Conservation (phyloP, 805 yeast genomes). For the Brettanomyces sp. region DNA sequence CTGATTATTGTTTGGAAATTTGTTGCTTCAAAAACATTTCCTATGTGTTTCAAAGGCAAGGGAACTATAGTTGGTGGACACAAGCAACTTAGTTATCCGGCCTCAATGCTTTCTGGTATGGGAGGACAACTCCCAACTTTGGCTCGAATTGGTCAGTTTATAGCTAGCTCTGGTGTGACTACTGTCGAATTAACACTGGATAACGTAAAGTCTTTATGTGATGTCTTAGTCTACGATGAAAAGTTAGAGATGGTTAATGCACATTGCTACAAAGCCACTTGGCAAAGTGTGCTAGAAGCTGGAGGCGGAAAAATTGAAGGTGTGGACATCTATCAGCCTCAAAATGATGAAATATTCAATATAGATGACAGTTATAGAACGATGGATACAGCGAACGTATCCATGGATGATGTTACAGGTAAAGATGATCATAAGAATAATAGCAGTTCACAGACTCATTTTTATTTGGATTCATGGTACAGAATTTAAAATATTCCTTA, state of each 20-base stretch:
- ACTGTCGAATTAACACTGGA: constrained; percentile 65
- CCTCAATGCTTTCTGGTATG: constrained; percentile 10
- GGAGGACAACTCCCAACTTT: constrained; percentile 53
- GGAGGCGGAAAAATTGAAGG: constrained; percentile 35
- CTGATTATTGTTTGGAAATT: constrained; percentile 81
- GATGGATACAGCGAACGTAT: constrained; percentile 11
- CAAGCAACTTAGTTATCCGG: constrained; percentile 21
- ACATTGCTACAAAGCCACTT: constrained; percentile 68
- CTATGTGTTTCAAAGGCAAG: constrained; percentile 50
- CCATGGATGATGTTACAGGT: constrained; percentile 11
- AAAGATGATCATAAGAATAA: constrained; percentile 4
- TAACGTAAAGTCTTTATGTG: constrained; percentile 77
- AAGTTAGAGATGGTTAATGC: constrained; percentile 59
- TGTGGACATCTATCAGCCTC: constrained; percentile 21
- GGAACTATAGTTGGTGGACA: constrained; percentile 12
- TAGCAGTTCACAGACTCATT: background rate
- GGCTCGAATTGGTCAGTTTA: constrained; percentile 69
- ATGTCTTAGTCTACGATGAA: constrained; percentile 81
- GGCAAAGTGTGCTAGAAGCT: constrained; percentile 70
- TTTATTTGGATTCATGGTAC: constrained; percentile 25
- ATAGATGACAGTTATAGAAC: constrained; percentile 25
- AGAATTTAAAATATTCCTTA: constrained; percentile 7
- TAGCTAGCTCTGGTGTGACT: constrained; percentile 62
- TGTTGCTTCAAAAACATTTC: constrained; percentile 68
- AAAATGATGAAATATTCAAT: constrained; percentile 20